Evolutionary conservation across 176 grass and related monocot genomes (phyloP), one percentile per base, ranked within the genome.

Genomic region (Themeda triandra): DNA sequence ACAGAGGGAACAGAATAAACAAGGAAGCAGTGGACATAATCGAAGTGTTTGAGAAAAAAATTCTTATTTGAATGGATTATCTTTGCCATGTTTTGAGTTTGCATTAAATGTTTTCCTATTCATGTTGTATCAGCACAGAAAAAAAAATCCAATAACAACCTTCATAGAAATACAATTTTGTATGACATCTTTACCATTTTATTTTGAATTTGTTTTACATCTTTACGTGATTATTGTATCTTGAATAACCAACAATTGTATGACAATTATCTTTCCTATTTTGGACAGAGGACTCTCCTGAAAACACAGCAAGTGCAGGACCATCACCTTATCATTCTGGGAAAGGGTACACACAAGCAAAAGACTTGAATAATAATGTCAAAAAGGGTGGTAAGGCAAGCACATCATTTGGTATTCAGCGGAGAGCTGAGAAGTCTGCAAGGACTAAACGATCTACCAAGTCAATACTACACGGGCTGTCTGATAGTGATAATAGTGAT

Each of bases 401-500:
- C 19, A 40, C 53, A 19, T 77, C 79, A 53, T 85, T 51, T 46
- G 49, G 33, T 74, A 54, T 46, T 73, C 80, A 68, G 29, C 87
- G 83, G 37, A 81, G 76, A 71, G 60, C 84, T 87, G 77, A 80
- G 77, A 91, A 80, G 83, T 87, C 80, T 62, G 79, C 67, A 53
- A 87, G 68, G 56, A 79, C 40, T 21, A 51, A 78, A 84, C 71
- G 3, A 63, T 65, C 69, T 51, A 53, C 5, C 1, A 45, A 51
- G 36, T 88, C 89, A 78, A 78, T 78, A 72, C 45, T 88, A 21
- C 21, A 82, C 78, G 88, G 87, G 56, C 13, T 83, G 59, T 18
- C 71, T 40, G 80, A 90, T 77, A 54, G 76, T 19, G 92, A 93
- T 39, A 85, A 85, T 29, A 92, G 93, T 83, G 93, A 95, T 78